Evolutionary conservation across 2,329 filamentous ascomycete species (phyloP).

Genomic region (Monosporascus sp.): DNA sequence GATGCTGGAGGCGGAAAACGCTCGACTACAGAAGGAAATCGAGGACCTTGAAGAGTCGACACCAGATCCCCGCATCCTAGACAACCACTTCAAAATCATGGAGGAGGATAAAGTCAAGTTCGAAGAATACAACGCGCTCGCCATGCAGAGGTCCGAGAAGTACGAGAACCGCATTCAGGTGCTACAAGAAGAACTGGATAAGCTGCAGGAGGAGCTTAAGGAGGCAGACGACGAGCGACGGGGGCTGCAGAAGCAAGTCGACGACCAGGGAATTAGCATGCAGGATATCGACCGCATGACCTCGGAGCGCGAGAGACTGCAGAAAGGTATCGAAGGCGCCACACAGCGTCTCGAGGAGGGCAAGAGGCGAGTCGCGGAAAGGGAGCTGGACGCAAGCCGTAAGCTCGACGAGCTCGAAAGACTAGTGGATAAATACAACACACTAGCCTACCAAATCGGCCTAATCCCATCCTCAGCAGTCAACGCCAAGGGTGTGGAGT

Average conservation of each 20-base stretch:
- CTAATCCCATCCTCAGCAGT: conserved; percentile 79
- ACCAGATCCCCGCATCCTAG: conserved; percentile 75
- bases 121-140: conserved; percentile 84
- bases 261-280: conserved; percentile 91
- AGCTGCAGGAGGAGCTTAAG: conserved; percentile 66
- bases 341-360: conserved; percentile 74
- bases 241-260: conserved; percentile 77
- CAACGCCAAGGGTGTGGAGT: conserved; percentile 80
- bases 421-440: conserved; percentile 87
- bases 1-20: conserved; percentile 80
- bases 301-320: conserved; percentile 86
- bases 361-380: conserved; percentile 76
- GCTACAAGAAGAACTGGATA: conserved; percentile 80
- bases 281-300: conserved; percentile 99
- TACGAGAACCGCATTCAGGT: conserved; percentile 76
- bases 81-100: conserved; percentile 87
- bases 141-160: conserved; percentile 81
- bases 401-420: conserved; percentile 92
- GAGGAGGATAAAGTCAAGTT: conserved; percentile 95
- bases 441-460: conserved; percentile 86
- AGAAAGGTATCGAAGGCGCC: conserved; percentile 77
- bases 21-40: conserved; percentile 75
- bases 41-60: conserved; percentile 84
- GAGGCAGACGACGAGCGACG: conserved; percentile 79
- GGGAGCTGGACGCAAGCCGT: conserved; percentile 78